Evolutionary conservation across 148 eudicot species (phyloP).

Genomic region (Talinum fruticosum): DNA sequence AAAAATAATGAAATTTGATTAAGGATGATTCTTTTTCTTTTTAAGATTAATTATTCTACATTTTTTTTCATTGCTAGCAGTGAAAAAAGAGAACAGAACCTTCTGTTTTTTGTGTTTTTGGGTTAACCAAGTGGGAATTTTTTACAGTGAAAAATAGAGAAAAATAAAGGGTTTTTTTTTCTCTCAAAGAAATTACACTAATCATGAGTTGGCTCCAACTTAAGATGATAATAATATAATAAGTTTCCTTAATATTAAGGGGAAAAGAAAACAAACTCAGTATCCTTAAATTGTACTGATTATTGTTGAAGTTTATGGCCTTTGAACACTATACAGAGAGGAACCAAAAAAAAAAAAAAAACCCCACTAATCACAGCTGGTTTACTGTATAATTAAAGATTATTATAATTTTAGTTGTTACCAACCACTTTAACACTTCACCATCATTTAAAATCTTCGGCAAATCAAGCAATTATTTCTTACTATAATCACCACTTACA

Average conservation of each 20-base stretch:
- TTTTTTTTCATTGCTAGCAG: conserved; percentile 11
- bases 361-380: conserved; percentile 34
- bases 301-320: conserved; percentile 42
- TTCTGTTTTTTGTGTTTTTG: conserved; percentile 27
- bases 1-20: not conserved
- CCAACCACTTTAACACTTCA: conserved; percentile 24
- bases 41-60: not conserved
- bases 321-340: conserved; percentile 2
- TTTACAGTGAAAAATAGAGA: not conserved
- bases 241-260: no score
- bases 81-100: conserved; percentile 41
- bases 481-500: not conserved
- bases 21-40: not conserved
- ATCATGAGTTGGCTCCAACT: conserved; percentile 48
- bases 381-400: conserved; percentile 19
- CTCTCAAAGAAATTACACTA: conserved; percentile 23
- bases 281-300: conserved; percentile 28
- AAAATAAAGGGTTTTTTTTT: not conserved
- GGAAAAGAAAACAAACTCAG: no score
- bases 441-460: conserved; percentile 20
- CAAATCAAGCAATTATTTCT: conserved; percentile 8
- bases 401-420: conserved; percentile 19
- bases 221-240: conserved; percentile 6
- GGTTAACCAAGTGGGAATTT: conserved; percentile 20
- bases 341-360: not conserved